Evolutionary conservation across 2,329 filamentous ascomycete genomes (phyloP), one percentile per base, ranked within the genome.

Genomic region (Cryphonectria parasitica): DNA sequence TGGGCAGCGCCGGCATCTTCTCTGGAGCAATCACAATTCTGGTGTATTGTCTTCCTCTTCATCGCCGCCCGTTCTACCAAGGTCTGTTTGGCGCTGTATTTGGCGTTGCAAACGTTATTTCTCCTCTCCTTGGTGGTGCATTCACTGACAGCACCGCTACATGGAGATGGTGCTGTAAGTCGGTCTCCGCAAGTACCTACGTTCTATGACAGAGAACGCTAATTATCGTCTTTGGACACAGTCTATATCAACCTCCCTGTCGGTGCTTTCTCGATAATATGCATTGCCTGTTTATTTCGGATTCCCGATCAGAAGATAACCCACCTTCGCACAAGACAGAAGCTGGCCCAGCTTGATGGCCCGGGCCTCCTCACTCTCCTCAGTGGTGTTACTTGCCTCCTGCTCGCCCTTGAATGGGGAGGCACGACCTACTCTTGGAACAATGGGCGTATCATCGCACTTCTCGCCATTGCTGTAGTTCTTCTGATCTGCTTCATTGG

Each of bases 381-480:
- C 43, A 45, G 43, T 22, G 67, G 79, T 19, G 80, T 83, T 28
- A 76, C 83, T 49, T 84, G 82, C 73, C 79, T 84, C 19, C 75
- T 85, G 2, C 75, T 86, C n/a, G 83, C 82, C 13, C 77, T 86
- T 17, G 81, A 84, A 69, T 85, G 82, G 82, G 81, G 80, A 68
- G 81, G 80, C 56, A 69, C 64, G 3, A 70, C 69, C 15, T 75
- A 76, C 54, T 60, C 75, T 11, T 76, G 76, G 74, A 54, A 45
- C 1, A 74, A 72, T 6, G 75, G 74, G 0, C 64, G 72, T n/a
- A 79, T 84, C 52, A 78, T 84, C 43, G 79, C 75, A 0, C 77
- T 83, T 7, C 73, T 83, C n/a, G 77, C 82, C 31, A 58, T 80
- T 17, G 79, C 78, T 61, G 77, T 71, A 36, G 74, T 81, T 6